Evolutionary conservation across 148 eudicot genomes (phyloP), one percentile per base, ranked within the genome.

Genomic region (Vaccinium myrtillus): DNA sequence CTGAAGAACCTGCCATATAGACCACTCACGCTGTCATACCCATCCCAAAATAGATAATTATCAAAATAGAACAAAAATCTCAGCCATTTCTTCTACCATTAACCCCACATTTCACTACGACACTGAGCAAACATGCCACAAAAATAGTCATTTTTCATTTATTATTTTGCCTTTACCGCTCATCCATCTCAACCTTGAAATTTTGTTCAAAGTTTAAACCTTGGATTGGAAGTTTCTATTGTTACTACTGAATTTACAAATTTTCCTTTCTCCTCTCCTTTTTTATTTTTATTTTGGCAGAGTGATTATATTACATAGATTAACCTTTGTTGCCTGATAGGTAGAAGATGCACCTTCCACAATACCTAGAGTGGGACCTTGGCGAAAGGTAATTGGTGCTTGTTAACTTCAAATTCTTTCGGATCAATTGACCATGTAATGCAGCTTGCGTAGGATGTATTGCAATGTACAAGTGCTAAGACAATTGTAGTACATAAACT

Each of bases 341-440:
- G 92, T 88, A 21, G 90, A 90, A 86, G 91, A 85, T 80, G 86
- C 89, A 49, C 90, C 90, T 80, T 88, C 92, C 73, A 83, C 88
- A 14, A 80, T 75, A 79, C 91, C 93, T 77, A 80, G 86, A 86
- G 90, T 91, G 81, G 93, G 95, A 71, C 95, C 94, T 43, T 93
- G 95, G 95, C 84, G 95, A 49, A 93, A 93, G 95, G 95, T 93
- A 89, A 86, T 71, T 32, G 9, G 4, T 76, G 80, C 59, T 56
- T 70, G 30, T 54, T 81, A 78, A 25, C 61, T 59, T 39, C 75
- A 23, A 73, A 69, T 27, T 48, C 18, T 50, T 21, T 75, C 54
- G n/a, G 39, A 32, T 71, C 54, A 27, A 67, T 25, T 67, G 74
- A 65, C 39, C 59, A 15, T 50, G 46, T 67, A 19, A 67, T 6